Evolutionary conservation across 768 basidiomycete species (phyloP).

Genomic region (Tylopilus vinaceipallidus): DNA sequence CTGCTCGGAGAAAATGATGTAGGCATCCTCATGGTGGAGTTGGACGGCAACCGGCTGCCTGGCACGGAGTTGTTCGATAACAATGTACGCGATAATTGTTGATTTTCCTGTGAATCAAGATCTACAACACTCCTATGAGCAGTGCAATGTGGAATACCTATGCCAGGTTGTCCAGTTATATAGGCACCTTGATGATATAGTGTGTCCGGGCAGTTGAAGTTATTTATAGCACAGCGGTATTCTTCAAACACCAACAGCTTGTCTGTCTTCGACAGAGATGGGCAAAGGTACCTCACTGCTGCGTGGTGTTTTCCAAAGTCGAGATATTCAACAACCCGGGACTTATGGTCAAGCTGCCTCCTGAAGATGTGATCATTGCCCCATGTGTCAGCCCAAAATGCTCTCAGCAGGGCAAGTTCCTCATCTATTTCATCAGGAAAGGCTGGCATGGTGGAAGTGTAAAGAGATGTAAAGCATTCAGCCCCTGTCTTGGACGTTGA

Average conservation of each 20-base stretch:
- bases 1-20: not conserved
- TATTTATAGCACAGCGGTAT: not conserved
- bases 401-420: not conserved
- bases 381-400: not conserved
- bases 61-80: slow-evolving; percentile 4
- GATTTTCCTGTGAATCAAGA: slow-evolving; percentile 1
- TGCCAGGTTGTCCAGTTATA: too few relatives aligned
- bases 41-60: slow-evolving; percentile 1
- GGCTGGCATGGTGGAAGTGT: too few relatives aligned
- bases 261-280: not conserved
- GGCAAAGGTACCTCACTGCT: not conserved
- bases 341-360: too few relatives aligned
- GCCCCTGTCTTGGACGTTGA: too few relatives aligned
- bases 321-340: not conserved
- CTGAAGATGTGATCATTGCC: not conserved
- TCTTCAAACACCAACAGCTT: not conserved
- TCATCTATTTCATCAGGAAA: too few relatives aligned
- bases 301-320: not conserved
- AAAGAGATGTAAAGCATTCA: too few relatives aligned
- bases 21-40: too few relatives aligned
- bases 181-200: not conserved
- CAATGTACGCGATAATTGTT: slow-evolving; percentile 6
- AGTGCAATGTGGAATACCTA: too few relatives aligned
- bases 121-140: too few relatives aligned
- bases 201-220: not conserved